Conservation (phyloP, 306 rosid genomes). For the Amphicarpaea edgeworthii region DNA sequence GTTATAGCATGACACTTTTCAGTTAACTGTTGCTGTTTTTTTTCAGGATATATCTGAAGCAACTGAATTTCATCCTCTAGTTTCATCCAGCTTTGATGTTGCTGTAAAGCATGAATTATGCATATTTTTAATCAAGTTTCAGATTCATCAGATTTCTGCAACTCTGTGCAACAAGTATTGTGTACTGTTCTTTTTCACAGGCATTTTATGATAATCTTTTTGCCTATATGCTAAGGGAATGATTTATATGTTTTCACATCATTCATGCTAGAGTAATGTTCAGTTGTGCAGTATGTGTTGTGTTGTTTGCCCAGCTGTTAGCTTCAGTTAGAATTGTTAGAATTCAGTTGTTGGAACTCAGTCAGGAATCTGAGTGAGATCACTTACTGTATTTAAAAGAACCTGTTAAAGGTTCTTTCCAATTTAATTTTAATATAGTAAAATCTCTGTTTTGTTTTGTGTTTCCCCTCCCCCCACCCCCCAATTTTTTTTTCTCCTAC, state of each 20-base stretch:
- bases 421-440: neutral
- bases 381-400: neutral
- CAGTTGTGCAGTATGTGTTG: slow-evolving; percentile 1
- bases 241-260: slow-evolving; percentile 3
- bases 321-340: neutral
- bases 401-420: neutral
- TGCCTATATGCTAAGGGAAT: slow-evolving; percentile 20
- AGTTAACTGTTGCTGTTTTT: slow-evolving; percentile 19
- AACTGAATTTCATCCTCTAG: slow-evolving; percentile 78
- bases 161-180: slow-evolving; percentile 73
- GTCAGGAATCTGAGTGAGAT: neutral
- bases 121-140: slow-evolving; percentile 63
- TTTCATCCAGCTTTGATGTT: slow-evolving; percentile 58
- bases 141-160: slow-evolving; percentile 67
- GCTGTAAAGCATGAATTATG: slow-evolving; percentile 59
- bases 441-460: neutral
- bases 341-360: too few relatives aligned
- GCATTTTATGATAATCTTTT: slow-evolving; percentile 31
- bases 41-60: slow-evolving; percentile 89
- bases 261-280: slow-evolving; percentile 1
- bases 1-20: neutral
- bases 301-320: neutral
- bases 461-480: neutral
- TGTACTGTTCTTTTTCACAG: slow-evolving; percentile 40
- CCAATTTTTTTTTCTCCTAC: neutral